phyloP scores from a whole-genome alignment of 495 filamentous ascomycete species.

The Aspergillus olivimuriae region DNA sequence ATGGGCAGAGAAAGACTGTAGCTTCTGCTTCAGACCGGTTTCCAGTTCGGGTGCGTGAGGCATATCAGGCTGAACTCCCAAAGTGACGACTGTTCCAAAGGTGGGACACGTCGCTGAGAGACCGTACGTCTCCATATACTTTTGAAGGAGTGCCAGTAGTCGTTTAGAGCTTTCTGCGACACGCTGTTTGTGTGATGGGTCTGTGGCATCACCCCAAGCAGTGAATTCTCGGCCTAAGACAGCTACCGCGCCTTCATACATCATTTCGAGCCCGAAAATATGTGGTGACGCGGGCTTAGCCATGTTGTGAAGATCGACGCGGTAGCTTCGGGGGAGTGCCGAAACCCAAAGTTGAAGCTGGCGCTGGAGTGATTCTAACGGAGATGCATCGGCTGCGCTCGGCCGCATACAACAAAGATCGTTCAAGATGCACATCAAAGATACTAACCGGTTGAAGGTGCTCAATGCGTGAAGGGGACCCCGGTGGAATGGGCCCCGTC shows the following conservation, averaged over 20 bases:
- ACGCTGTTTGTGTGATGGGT: slow-evolving; percentile 17
- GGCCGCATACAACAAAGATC: slow-evolving; percentile 30
- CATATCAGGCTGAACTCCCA: slow-evolving; percentile 11
- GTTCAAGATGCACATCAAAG: slow-evolving; percentile 40
- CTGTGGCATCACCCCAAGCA: slow-evolving; percentile 16
- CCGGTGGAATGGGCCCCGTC: slow-evolving; percentile 33
- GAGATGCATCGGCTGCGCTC: slow-evolving; percentile 17
- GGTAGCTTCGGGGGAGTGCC: slow-evolving; percentile 28
- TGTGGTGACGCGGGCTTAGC: slow-evolving; percentile 27
- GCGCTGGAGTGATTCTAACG: slow-evolving; percentile 30
- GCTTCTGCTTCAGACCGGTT: slow-evolving; percentile 22
- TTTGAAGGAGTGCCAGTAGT: slow-evolving; percentile 26
- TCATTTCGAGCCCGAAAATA: slow-evolving; percentile 36
- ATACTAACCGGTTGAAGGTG: slow-evolving; percentile 52
- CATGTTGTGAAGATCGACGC: slow-evolving; percentile 26
- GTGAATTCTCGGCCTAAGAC: slow-evolving; percentile 27
- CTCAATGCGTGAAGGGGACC: slow-evolving; percentile 51
- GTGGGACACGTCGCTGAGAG: slow-evolving; percentile 30
- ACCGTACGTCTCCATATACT: slow-evolving; percentile 36
- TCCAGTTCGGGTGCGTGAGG: slow-evolving; percentile 21
- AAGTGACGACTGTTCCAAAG: slow-evolving; percentile 29
- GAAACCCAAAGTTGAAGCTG: slow-evolving; percentile 33
- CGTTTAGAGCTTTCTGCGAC: slow-evolving; percentile 29
- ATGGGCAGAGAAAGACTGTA: slow-evolving; percentile 27
- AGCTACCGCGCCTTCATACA: slow-evolving; percentile 28